Evolutionary conservation across 2,329 filamentous ascomycete species (phyloP).

Genomic region (Colletotrichum godetiae): DNA sequence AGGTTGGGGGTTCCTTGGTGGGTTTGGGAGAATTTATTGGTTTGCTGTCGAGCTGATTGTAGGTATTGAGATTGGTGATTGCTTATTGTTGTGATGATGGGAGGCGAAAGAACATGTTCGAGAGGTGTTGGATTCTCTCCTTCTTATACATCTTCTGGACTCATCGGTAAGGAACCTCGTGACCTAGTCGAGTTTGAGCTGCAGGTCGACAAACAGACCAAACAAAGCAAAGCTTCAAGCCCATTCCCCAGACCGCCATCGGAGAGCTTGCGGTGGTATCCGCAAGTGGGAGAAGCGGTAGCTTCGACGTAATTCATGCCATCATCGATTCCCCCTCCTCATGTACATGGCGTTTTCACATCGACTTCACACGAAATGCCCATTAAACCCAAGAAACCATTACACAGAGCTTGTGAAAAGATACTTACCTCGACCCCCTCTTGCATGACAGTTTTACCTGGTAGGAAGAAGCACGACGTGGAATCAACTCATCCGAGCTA

Average conservation of each 20-base stretch:
- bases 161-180: not conserved
- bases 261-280: not conserved
- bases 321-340: slow-evolving; percentile 16
- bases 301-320: slow-evolving; percentile 18
- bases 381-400: not conserved
- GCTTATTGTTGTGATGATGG: slow-evolving; percentile 17
- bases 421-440: not conserved
- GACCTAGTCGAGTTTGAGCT: not conserved
- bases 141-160: slow-evolving; percentile 30
- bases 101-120: rapidly evolving
- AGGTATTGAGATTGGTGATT: not conserved
- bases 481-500: not conserved
- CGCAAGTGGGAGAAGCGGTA: not conserved
- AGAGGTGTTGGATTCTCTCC: slow-evolving; percentile 2
- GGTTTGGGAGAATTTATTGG: not conserved
- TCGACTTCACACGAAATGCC: not conserved
- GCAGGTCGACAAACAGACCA: not conserved
- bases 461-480: not conserved
- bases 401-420: not conserved
- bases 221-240: not conserved
- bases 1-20: slow-evolving; percentile 6
- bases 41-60: not conserved
- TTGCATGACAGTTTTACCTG: not conserved
- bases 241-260: not conserved
- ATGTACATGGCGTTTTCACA: slow-evolving; percentile 10